phyloP scores from a whole-genome alignment of 345 rosid species.

The Citrus unshiu region DNA sequence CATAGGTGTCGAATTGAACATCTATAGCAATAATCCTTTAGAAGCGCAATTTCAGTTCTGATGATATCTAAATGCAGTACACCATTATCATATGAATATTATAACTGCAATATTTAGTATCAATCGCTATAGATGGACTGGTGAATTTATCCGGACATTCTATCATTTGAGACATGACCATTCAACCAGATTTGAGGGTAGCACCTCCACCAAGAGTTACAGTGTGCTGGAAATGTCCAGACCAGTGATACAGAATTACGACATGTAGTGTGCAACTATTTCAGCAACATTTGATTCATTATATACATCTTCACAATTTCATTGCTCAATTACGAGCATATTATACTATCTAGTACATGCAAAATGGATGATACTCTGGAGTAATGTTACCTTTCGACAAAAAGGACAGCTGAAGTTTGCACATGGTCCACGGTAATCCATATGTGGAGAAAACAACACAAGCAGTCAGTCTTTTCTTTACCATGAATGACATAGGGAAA shows the following conservation, averaged over 20 bases:
- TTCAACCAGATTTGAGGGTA: neutral
- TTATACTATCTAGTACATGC: neutral
- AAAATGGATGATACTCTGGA: neutral
- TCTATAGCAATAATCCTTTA: neutral
- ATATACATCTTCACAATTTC: neutral
- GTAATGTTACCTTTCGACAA: conserved; percentile 82
- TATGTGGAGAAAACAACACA: conserved; percentile 12
- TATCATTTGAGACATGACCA: neutral
- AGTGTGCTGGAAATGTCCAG: neutral
- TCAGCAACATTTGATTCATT: neutral
- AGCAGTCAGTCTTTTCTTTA: conserved; percentile 14
- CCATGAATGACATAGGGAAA: conserved; percentile 9
- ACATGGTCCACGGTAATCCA: conserved; percentile 25
- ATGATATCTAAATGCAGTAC: neutral
- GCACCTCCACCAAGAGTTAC: neutral
- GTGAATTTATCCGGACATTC: neutral
- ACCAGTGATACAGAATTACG: neutral
- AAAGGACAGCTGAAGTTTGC: conserved; percentile 79
- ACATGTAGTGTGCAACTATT: neutral
- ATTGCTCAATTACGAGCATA: neutral
- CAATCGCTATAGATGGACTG: neutral
- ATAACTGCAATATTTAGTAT: neutral
- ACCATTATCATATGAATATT: neutral
- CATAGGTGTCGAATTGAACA: neutral
- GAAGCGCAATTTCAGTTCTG: neutral